Evolutionary conservation across 163 green algal species (phyloP).

Genomic region (Dunaliella salina): DNA sequence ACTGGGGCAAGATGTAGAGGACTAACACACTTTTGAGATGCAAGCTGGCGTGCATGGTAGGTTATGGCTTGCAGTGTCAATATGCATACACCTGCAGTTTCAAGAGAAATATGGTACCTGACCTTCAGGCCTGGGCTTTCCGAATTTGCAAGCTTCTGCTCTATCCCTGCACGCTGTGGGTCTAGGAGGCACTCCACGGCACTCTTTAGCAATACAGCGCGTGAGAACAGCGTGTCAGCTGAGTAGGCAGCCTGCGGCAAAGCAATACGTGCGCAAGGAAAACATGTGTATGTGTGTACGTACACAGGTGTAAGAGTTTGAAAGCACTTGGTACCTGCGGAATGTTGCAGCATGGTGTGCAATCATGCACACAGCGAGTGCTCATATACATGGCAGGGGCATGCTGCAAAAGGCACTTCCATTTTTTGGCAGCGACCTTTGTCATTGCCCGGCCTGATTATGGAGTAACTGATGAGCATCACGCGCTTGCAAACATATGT

Average conservation of each 20-base stretch:
- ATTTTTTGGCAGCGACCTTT: too few species aligned
- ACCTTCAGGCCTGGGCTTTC: not conserved
- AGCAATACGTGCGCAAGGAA: not conserved
- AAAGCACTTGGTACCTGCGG: too few species aligned
- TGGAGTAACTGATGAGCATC: too few species aligned
- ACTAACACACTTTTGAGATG: too few species aligned
- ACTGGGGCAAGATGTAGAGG: too few species aligned
- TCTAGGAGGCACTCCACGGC: slow-evolving; percentile 26
- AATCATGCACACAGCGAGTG: not conserved
- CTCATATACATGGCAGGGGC: not conserved
- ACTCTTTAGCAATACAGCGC: slow-evolving; percentile 37
- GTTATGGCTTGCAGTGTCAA: not conserved
- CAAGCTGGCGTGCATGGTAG: too few species aligned
- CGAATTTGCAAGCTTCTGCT: not conserved
- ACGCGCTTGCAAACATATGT: too few species aligned
- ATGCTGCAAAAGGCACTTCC: too few species aligned
- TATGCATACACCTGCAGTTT: not conserved
- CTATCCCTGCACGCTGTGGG: not conserved
- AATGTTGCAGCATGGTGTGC: not conserved
- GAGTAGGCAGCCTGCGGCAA: slow-evolving; percentile 19
- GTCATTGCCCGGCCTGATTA: too few species aligned
- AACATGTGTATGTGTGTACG: not conserved
- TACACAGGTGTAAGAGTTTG: not conserved
- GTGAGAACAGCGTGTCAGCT: slow-evolving; percentile 33
- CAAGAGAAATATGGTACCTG: not conserved